These are phyloP conservation scores for Nemania sp. DNA, from an alignment of 2,329 filamentous ascomycete genomes.

Conservation along the genomic window DNA sequence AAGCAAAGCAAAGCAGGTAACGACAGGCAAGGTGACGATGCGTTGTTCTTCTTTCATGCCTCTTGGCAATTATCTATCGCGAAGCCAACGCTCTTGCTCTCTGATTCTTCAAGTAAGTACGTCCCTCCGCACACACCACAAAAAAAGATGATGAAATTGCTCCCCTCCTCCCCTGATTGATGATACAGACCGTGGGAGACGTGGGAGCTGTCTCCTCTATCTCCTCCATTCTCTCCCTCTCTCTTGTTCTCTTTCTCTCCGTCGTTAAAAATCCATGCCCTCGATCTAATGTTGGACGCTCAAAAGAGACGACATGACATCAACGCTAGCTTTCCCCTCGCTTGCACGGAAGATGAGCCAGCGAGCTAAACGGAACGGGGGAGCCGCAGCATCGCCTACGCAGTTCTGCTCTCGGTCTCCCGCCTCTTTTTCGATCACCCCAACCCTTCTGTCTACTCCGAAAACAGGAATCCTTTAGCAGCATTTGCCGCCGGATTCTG, in stretches of 20 bases:
- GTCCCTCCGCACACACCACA: slow-evolving; percentile 5
- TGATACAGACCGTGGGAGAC: slow-evolving; percentile 25
- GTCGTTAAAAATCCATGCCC: slow-evolving; percentile 5
- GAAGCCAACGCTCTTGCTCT: slow-evolving; percentile 24
- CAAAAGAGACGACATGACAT: slow-evolving; percentile 19
- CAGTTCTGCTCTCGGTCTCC: slow-evolving; percentile 3
- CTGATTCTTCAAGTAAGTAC: slow-evolving; percentile 14
- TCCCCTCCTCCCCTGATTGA: slow-evolving; percentile 14
- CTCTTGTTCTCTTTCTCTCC: neutral
- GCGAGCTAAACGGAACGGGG: slow-evolving; percentile 10
- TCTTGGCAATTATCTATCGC: slow-evolving; percentile 24
- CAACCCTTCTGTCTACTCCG: slow-evolving; percentile 14
- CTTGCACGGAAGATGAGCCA: slow-evolving; percentile 13
- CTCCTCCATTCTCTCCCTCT: slow-evolving; percentile 8
- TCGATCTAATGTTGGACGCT: slow-evolving; percentile 22
- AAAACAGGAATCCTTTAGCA: slow-evolving; percentile 59
- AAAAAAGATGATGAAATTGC: slow-evolving; percentile 22
- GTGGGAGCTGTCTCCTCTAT: neutral
- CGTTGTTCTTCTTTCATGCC: slow-evolving; percentile 13
- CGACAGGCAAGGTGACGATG: slow-evolving; percentile 9
- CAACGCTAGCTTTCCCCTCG: slow-evolving; percentile 14
- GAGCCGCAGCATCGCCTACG: slow-evolving; percentile 4
- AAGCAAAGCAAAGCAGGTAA: neutral
- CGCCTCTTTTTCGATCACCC: slow-evolving; percentile 1
- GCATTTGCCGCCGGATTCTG: slow-evolving; percentile 69